These are phyloP conservation scores for Penicillium paneum DNA, from an alignment of 2,329 filamentous ascomycete genomes.

Conservation along the genomic window DNA sequence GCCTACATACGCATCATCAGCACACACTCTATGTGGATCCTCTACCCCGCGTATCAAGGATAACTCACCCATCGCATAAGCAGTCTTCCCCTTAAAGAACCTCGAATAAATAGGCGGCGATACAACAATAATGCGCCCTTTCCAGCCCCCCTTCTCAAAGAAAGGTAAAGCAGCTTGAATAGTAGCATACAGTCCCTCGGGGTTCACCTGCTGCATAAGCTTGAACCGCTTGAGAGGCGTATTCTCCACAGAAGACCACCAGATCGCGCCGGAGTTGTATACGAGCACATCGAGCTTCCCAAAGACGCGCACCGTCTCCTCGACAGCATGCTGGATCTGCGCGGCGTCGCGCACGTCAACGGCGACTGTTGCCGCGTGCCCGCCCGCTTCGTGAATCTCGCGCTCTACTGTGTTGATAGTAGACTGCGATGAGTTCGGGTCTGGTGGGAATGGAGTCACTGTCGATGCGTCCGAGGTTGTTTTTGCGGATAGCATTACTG, in stretches of 20 bases:
- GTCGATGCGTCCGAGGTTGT: constrained; percentile 62
- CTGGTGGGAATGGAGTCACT: constrained; percentile 63
- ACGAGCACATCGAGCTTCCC: constrained; percentile 68
- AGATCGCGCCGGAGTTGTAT: constrained; percentile 84
- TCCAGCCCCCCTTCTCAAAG: constrained; percentile 54
- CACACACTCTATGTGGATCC: neutral
- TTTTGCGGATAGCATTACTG: constrained; percentile 76
- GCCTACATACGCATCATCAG: constrained; percentile 36
- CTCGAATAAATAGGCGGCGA: constrained; percentile 81
- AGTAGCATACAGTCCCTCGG: constrained; percentile 70
- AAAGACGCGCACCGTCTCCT: constrained; percentile 57
- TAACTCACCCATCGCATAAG: constrained; percentile 63
- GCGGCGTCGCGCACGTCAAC: constrained; percentile 67
- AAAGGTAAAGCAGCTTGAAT: constrained; percentile 67
- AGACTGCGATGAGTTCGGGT: constrained; percentile 70
- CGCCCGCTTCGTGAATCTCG: constrained; percentile 66
- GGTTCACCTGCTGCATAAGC: constrained; percentile 72
- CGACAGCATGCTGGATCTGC: constrained; percentile 60
- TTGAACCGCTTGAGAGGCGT: constrained; percentile 75
- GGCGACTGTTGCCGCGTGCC: constrained; percentile 61
- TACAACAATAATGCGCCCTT: constrained; percentile 70
- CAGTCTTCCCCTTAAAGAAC: constrained; percentile 82
- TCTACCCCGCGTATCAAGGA: neutral
- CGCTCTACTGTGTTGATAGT: constrained; percentile 77
- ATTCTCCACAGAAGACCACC: constrained; percentile 71